These are phyloP conservation scores for Aspergillus sp. DNA, from an alignment of 2,329 filamentous ascomycete species.

Conservation along the genomic window DNA sequence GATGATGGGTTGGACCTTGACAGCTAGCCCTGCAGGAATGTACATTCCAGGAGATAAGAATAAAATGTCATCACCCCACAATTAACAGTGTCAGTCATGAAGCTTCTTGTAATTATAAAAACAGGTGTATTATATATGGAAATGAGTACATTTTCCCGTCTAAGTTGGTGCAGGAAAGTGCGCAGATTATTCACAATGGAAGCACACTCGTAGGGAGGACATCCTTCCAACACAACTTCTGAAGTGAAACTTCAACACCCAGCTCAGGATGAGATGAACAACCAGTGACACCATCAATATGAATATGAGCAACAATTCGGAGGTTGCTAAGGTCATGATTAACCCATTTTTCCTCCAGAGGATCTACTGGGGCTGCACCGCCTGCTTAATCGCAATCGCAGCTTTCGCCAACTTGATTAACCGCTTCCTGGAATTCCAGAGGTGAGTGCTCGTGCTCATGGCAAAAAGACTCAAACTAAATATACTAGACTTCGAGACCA, in stretches of 20 bases:
- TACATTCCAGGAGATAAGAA: too few relatives aligned
- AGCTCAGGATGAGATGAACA: background rate
- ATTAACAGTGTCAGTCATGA: too few relatives aligned
- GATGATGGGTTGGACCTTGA: too few relatives aligned
- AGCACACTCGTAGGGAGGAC: too few relatives aligned
- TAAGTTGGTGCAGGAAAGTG: too few relatives aligned
- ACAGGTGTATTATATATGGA: too few relatives aligned
- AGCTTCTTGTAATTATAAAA: too few relatives aligned
- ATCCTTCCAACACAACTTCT: too few relatives aligned
- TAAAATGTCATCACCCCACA: too few relatives aligned
- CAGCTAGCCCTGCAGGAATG: too few relatives aligned
- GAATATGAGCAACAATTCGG: conserved; percentile 39
- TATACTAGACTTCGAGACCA: conserved; percentile 46
- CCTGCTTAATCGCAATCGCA: conserved; percentile 36
- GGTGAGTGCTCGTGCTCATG: conserved; percentile 33
- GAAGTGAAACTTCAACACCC: background rate
- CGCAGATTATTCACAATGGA: too few relatives aligned
- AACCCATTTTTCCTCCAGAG: conserved; percentile 49
- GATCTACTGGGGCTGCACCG: conserved; percentile 55
- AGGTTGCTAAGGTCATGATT: conserved; percentile 45
- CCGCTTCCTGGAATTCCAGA: conserved; percentile 49
- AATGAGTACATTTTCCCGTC: too few relatives aligned
- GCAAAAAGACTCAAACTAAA: conserved; percentile 1
- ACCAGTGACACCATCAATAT: conserved; percentile 23
- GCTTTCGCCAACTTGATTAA: conserved; percentile 46